phyloP scores from a whole-genome alignment of 345 rosid genomes.

The Streptanthus diversifolius region DNA sequence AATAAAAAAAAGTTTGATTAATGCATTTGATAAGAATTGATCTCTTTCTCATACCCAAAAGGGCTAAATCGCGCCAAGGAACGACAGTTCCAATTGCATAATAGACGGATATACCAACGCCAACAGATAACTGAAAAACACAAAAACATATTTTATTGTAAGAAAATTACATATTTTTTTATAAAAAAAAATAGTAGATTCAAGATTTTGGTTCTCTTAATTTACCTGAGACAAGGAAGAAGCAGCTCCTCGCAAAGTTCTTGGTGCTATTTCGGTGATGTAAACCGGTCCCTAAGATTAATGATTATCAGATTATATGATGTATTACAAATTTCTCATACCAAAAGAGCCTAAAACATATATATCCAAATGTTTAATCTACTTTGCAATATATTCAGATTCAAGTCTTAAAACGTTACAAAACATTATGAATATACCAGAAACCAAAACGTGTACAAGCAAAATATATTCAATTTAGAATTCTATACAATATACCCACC shows the following conservation, averaged over 20 bases:
- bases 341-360: not conserved
- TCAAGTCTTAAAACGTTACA: not conserved
- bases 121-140: conserved; percentile 11
- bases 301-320: not conserved
- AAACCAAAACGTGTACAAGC: not conserved
- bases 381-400: not conserved
- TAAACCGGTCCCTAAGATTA: conserved; percentile 29
- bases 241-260: conserved; percentile 32
- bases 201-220: not conserved
- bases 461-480: not conserved
- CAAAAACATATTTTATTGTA: not conserved
- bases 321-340: not conserved
- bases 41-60: conserved; percentile 21
- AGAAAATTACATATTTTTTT: not conserved
- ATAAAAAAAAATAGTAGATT: not conserved
- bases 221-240: conserved; percentile 23
- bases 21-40: not conserved
- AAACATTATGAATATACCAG: not conserved
- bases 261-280: conserved; percentile 31
- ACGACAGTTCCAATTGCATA: conserved; percentile 26
- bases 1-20: not conserved
- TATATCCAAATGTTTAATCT: not conserved
- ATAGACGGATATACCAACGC: conserved; percentile 23
- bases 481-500: not conserved
- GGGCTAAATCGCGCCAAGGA: conserved; percentile 35